These are phyloP conservation scores for Beauveria sp. DNA, from an alignment of 2,329 filamentous ascomycete species.

Conservation along the genomic window DNA sequence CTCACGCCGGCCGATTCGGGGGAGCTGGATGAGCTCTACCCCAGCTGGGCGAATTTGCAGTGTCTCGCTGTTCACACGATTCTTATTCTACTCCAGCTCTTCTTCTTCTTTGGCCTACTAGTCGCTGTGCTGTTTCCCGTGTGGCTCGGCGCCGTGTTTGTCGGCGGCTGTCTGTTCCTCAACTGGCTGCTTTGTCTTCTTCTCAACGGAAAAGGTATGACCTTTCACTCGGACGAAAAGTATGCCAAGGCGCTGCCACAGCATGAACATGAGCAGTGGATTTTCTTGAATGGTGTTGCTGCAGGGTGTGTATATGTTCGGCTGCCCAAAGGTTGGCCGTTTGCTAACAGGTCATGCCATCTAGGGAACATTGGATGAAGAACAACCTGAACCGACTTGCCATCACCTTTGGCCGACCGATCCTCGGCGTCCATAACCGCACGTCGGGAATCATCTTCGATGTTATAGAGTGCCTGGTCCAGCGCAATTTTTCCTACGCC, in stretches of 20 bases:
- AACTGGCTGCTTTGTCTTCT: slow-evolving; percentile 44
- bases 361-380: slow-evolving; percentile 57
- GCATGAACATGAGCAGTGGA: slow-evolving; percentile 61
- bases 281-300: slow-evolving; percentile 71
- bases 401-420: slow-evolving; percentile 61
- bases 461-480: slow-evolving; percentile 67
- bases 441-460: slow-evolving; percentile 72
- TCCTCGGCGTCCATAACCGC: slow-evolving; percentile 68
- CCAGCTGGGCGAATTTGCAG: slow-evolving; percentile 47
- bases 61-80: slow-evolving; percentile 51
- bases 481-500: slow-evolving; percentile 66
- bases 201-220: slow-evolving; percentile 42
- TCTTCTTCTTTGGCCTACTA: slow-evolving; percentile 53
- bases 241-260: slow-evolving; percentile 42
- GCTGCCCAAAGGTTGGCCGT: background rate
- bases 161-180: slow-evolving; percentile 37
- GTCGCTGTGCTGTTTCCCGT: slow-evolving; percentile 38
- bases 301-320: slow-evolving; percentile 39
- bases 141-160: slow-evolving; percentile 35
- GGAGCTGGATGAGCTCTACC: slow-evolving; percentile 56
- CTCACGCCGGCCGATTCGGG: slow-evolving; percentile 43
- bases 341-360: slow-evolving; percentile 11
- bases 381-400: slow-evolving; percentile 64
- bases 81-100: slow-evolving; percentile 50
- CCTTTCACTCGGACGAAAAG: slow-evolving; percentile 44